These are phyloP conservation scores for Termitomyces sp. DNA, from an alignment of 768 basidiomycete species.

Conservation along the genomic window DNA sequence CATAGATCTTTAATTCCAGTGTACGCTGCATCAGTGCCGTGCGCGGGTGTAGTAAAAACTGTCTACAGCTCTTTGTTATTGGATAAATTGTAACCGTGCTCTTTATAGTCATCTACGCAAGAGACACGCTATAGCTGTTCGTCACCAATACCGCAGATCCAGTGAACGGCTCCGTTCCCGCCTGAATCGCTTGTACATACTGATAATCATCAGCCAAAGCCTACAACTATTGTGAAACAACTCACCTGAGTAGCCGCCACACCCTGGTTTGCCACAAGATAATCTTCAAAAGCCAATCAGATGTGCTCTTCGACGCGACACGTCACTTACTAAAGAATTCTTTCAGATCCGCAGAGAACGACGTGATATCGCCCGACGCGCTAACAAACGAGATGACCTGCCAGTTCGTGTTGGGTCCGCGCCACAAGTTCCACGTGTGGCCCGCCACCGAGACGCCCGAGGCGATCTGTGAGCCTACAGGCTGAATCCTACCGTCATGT, in stretches of 20 bases:
- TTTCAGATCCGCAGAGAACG: constrained; percentile 49
- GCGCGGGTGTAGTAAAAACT: not conserved
- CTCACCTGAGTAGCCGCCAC: constrained; percentile 42
- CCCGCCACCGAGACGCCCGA: constrained; percentile 39
- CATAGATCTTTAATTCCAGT: not conserved
- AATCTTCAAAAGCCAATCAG: constrained; percentile 25
- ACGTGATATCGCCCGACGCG: constrained; percentile 38
- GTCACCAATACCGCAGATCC: constrained; percentile 44
- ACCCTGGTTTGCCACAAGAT: constrained; percentile 40
- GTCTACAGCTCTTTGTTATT: not conserved
- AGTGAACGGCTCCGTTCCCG: constrained; percentile 52
- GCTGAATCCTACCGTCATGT: constrained; percentile 39
- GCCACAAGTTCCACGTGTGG: constrained; percentile 54
- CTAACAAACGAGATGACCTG: constrained; percentile 53
- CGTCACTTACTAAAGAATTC: constrained; percentile 45
- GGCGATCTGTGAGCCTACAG: constrained; percentile 44
- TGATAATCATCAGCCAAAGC: constrained; percentile 10
- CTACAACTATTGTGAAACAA: not conserved
- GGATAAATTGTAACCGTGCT: too few relatives aligned
- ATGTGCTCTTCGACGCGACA: not conserved
- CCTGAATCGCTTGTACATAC: constrained; percentile 51
- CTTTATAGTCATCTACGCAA: not conserved
- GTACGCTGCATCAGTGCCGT: not conserved
- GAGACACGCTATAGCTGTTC: constrained; percentile 11
- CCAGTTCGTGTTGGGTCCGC: constrained; percentile 49